phyloP scores from a whole-genome alignment of 306 rosid species.

The Luffa acutangula region DNA sequence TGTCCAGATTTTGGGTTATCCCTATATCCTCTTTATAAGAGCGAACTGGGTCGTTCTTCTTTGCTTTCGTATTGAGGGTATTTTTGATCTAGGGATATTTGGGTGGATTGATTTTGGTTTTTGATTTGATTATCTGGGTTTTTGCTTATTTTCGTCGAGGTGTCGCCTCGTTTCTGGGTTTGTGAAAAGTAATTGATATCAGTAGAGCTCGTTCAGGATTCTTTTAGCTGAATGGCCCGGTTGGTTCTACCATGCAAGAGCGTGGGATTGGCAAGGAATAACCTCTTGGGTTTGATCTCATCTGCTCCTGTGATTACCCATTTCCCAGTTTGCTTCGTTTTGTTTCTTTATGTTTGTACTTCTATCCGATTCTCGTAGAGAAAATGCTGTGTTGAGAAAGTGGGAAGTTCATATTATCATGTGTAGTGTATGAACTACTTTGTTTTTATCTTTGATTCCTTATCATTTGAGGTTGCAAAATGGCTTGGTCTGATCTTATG shows the following conservation, averaged over 20 bases:
- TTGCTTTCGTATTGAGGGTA: constrained; percentile 9
- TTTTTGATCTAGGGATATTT: constrained; percentile 34
- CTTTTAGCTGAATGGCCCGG: constrained; percentile 36
- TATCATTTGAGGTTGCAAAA: background rate
- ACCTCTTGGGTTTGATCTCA: constrained; percentile 43
- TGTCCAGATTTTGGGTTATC: constrained; percentile 40
- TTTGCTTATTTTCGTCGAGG: background rate
- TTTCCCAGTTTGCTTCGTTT: constrained; percentile 5
- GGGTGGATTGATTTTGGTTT: constrained; percentile 16
- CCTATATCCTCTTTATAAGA: constrained; percentile 17
- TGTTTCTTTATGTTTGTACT: background rate
- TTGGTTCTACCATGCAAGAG: constrained; percentile 40
- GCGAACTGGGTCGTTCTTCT: constrained; percentile 9
- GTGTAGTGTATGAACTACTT: background rate
- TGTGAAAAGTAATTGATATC: background rate
- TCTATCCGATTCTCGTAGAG: background rate
- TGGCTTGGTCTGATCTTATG: background rate
- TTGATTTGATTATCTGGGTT: constrained; percentile 24
- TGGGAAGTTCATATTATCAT: background rate
- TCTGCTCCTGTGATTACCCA: constrained; percentile 40
- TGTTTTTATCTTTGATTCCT: background rate
- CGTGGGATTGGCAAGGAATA: constrained; percentile 32
- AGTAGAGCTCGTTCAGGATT: constrained; percentile 18
- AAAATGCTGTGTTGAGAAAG: background rate
- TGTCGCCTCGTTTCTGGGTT: background rate